Conservation (phyloP, 1,284 basidiomycete genomes). For the Leccinum fallax region DNA sequence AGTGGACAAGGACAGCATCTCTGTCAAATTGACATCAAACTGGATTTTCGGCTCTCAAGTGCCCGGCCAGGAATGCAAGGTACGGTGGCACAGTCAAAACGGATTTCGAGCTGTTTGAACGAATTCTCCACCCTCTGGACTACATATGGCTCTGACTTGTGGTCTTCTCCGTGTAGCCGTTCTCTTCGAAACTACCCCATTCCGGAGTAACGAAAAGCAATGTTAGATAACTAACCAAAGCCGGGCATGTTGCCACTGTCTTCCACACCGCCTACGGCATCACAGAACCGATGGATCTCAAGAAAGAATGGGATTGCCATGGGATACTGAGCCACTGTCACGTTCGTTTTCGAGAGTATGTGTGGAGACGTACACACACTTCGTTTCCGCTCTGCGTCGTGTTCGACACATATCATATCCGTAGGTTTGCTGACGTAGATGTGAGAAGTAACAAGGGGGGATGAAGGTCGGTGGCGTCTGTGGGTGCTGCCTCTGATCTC, state of each 20-base stretch:
- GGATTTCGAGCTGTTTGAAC: conserved; percentile 45
- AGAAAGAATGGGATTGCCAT: too few species aligned
- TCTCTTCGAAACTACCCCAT: background rate
- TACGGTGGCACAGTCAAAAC: background rate
- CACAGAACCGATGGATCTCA: conserved; percentile 56
- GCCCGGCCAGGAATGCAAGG: conserved; percentile 62
- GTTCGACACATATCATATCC: background rate
- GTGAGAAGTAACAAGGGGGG: background rate
- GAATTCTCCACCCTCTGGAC: conserved; percentile 85
- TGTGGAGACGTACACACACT: background rate
- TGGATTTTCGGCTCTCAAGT: conserved; percentile 83
- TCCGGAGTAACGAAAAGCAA: conserved; percentile 5
- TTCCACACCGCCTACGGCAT: conserved; percentile 42
- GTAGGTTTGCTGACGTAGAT: background rate
- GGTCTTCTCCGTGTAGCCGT: conserved; percentile 78
- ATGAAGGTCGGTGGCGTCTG: background rate
- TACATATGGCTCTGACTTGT: conserved; percentile 75
- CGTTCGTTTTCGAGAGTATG: background rate
- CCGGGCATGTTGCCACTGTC: background rate
- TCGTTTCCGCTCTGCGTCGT: background rate
- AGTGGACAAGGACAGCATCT: conserved; percentile 83
- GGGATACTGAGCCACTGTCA: background rate
- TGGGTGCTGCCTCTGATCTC: background rate
- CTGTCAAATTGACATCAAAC: conserved; percentile 85
- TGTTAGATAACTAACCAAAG: background rate